Percentiles rank a stretch among this genome's conserved stretches.
Evolutionary conservation across 805 yeast genomes (phyloP).

Genomic region (Metschnikowia chrysomelidarum): DNA sequence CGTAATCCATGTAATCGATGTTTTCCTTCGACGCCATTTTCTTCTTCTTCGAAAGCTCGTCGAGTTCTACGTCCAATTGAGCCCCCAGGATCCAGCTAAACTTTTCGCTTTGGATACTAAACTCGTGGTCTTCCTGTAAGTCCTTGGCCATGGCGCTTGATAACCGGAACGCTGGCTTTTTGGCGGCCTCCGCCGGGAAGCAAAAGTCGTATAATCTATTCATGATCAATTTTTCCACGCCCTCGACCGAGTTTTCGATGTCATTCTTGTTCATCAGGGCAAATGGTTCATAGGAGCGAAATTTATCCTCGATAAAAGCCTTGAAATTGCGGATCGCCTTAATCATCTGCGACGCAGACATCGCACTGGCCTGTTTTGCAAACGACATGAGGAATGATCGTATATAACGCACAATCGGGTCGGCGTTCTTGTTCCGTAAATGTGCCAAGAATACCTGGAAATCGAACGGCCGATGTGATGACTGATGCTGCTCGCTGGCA

Average conservation of each 20-base stretch:
- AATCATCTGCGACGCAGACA: constrained; percentile 75
- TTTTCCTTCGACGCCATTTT: constrained; percentile 13
- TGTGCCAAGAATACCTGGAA: constrained; percentile 77
- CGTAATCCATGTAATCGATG: constrained; percentile 51
- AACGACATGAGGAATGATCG: constrained; percentile 82
- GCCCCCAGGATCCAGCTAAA: constrained; percentile 70
- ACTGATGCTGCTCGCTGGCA: constrained; percentile 39
- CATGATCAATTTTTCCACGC: constrained; percentile 90
- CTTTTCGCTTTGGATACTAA: constrained; percentile 53
- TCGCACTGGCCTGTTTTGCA: constrained; percentile 49
- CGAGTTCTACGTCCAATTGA: constrained; percentile 71
- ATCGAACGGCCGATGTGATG: constrained; percentile 60
- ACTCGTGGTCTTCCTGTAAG: constrained; percentile 53
- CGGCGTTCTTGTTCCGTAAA: constrained; percentile 73
- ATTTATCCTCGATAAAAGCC: constrained; percentile 62
- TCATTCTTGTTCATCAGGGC: constrained; percentile 54
- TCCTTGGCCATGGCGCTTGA: constrained; percentile 50
- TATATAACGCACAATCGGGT: constrained; percentile 83
- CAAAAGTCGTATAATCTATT: constrained; percentile 75
- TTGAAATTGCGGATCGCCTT: constrained; percentile 79
- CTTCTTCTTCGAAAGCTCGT: constrained; percentile 35
- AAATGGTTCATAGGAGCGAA: constrained; percentile 69
- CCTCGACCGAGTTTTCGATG: constrained; percentile 77
- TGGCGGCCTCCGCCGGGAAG: constrained; percentile 72
- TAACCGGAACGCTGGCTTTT: constrained; percentile 11